A percentile compares a stretch with the other conserved stretches of the same genome.
These are phyloP conservation scores for Diaporthe ampelina DNA, from an alignment of 2,329 filamentous ascomycete species.

Conservation along the genomic window DNA sequence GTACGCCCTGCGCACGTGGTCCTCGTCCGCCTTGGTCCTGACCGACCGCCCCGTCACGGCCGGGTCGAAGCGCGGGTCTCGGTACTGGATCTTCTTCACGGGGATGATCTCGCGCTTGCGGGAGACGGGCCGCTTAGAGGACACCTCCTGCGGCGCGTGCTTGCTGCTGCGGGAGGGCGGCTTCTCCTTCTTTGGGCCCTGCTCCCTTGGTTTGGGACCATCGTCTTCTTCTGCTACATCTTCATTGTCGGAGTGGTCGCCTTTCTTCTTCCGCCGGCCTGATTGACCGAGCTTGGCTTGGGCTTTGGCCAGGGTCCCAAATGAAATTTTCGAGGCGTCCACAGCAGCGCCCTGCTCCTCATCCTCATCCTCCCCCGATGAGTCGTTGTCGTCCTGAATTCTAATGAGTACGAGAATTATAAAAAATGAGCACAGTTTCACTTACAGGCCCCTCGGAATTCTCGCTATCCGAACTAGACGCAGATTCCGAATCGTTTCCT, in stretches of 20 bases:
- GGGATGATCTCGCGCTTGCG: constrained; percentile 81
- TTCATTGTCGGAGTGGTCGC: constrained; percentile 42
- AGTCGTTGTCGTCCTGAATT: constrained; percentile 49
- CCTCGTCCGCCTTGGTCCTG: constrained; percentile 64
- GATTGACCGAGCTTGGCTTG: constrained; percentile 73
- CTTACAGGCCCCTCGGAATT: constrained; percentile 26
- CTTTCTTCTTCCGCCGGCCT: constrained; percentile 47
- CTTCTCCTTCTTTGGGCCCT: constrained; percentile 54
- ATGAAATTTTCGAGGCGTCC: constrained; percentile 77
- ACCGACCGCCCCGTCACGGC: constrained; percentile 54
- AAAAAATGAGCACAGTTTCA: neutral
- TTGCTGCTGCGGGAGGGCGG: constrained; percentile 69
- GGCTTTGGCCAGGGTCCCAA: constrained; percentile 90
- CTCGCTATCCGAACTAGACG: constrained; percentile 16
- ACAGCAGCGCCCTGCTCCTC: constrained; percentile 56
- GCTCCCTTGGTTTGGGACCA: constrained; percentile 39
- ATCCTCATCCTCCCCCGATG: constrained; percentile 45
- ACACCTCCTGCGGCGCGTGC: constrained; percentile 87
- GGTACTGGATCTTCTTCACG: constrained; percentile 67
- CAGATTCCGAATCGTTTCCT: constrained; percentile 26
- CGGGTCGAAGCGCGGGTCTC: constrained; percentile 92
- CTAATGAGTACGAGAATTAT: neutral
- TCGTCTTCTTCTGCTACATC: constrained; percentile 49
- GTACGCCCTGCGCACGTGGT: constrained; percentile 79
- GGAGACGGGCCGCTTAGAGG: constrained; percentile 86